Evolutionary conservation across 2,329 filamentous ascomycete genomes (phyloP).

Genomic region (Ceratocystis papillata): DNA sequence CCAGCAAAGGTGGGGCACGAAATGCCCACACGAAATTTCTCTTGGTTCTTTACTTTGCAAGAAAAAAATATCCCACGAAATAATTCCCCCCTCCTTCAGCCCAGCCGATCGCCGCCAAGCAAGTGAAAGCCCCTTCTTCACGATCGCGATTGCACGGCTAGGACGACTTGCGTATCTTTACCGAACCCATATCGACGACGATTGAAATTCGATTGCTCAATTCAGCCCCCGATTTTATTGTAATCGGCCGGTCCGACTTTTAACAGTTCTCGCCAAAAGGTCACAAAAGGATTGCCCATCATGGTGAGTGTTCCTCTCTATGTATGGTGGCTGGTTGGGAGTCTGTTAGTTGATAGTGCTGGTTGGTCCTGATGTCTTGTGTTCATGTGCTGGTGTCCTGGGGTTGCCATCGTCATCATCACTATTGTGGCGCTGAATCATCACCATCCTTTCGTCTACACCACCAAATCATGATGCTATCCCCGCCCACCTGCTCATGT

Average conservation of each 20-base stretch:
- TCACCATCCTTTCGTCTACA: neutral
- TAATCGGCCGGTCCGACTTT: constrained; percentile 21
- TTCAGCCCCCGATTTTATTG: neutral
- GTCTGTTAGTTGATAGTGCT: neutral
- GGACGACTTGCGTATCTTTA: constrained; percentile 9
- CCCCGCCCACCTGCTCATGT: neutral
- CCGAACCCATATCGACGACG: constrained; percentile 8
- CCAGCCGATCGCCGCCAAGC: constrained; percentile 16
- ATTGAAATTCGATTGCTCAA: constrained; percentile 14
- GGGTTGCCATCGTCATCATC: neutral
- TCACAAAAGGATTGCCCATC: constrained; percentile 28
- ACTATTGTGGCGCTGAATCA: neutral
- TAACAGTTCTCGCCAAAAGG: constrained; percentile 13
- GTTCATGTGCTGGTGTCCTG: neutral
- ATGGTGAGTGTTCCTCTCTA: constrained; percentile 27
- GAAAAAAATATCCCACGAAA: constrained; percentile 22
- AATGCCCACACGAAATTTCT: constrained; percentile 23
- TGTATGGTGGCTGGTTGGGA: neutral
- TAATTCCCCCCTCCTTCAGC: constrained; percentile 17
- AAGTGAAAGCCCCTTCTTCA: constrained; percentile 22
- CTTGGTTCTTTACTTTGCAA: constrained; percentile 6
- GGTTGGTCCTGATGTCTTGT: neutral
- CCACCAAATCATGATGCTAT: neutral
- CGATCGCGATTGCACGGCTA: constrained; percentile 19
- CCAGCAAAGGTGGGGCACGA: constrained; percentile 13